A percentile compares a stretch with the other conserved stretches of the same genome.
Conservation (phyloP, 208 protist genomes). For the Acanthamoeba quina region DNA sequence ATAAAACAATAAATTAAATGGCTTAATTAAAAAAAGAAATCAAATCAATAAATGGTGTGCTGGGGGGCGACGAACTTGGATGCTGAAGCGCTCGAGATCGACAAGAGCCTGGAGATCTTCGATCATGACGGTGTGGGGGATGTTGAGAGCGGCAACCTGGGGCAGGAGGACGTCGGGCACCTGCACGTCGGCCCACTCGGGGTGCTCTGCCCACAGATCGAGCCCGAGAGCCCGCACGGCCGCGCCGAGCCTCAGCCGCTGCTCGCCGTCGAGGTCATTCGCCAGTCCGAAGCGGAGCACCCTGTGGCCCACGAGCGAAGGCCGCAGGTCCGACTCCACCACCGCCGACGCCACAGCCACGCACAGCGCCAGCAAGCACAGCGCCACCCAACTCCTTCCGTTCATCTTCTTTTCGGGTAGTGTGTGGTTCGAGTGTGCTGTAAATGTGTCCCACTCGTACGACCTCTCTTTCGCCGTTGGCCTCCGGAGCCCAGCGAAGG, state of each 20-base stretch:
- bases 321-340: background rate
- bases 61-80: background rate
- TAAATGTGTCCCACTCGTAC: no score
- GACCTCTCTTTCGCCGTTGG: no score
- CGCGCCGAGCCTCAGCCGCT: background rate
- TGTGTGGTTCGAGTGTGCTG: no score
- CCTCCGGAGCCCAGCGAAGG: no score
- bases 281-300: background rate
- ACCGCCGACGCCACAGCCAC: background rate
- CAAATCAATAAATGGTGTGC: background rate
- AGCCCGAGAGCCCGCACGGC: constrained; percentile 6
- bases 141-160: background rate
- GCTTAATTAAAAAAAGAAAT: background rate
- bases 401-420: no score
- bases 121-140: constrained; percentile 4
- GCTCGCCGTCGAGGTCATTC: background rate
- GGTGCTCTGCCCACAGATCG: constrained; percentile 24
- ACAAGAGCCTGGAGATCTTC: background rate
- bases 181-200: constrained; percentile 20
- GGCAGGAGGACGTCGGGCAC: background rate
- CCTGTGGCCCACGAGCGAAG: background rate
- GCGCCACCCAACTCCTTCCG: background rate
- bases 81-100: background rate
- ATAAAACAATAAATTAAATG: background rate
- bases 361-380: background rate